Conservation (phyloP, 441 rosid species). For the Theobroma grandiflorum region DNA sequence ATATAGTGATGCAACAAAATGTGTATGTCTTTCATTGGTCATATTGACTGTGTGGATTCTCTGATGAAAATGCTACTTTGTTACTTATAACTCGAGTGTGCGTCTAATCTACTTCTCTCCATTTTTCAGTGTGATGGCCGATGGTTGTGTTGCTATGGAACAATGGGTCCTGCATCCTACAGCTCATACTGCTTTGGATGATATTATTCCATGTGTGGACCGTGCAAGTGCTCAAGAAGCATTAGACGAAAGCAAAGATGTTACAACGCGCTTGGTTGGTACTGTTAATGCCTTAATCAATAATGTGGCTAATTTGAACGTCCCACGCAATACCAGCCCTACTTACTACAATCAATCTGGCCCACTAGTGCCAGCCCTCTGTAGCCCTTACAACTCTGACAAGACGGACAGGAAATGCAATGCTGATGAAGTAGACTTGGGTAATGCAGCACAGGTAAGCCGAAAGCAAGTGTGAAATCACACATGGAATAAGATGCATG, state of each 20-base stretch:
- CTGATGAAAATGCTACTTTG: background rate
- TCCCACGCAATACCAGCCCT: background rate
- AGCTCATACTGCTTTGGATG: conserved; percentile 23
- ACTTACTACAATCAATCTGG: conserved; percentile 14
- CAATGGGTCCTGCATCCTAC: conserved; percentile 9
- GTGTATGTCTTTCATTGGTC: background rate
- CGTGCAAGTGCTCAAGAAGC: background rate
- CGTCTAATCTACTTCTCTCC: background rate
- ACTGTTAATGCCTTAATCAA: conserved; percentile 19
- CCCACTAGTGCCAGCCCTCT: background rate
- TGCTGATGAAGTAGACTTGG: background rate
- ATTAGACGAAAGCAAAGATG: conserved; percentile 14
- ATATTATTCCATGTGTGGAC: conserved; percentile 9
- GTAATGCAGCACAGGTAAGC: conserved; percentile 33
- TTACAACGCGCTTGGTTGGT: background rate
- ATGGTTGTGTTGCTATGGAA: conserved; percentile 45
- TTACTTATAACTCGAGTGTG: background rate
- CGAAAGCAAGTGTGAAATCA: background rate
- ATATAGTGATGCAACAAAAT: too few relatives aligned
- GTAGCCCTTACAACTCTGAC: conserved; percentile 12
- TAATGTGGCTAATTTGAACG: conserved; percentile 9
- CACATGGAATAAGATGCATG: background rate
- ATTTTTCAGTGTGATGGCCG: conserved; percentile 58
- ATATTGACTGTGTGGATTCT: background rate
- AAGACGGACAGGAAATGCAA: background rate